These are phyloP conservation scores for Cetraspora pellucida DNA, from an alignment of 192 early-diverging fungal genomes.

Conservation along the genomic window DNA sequence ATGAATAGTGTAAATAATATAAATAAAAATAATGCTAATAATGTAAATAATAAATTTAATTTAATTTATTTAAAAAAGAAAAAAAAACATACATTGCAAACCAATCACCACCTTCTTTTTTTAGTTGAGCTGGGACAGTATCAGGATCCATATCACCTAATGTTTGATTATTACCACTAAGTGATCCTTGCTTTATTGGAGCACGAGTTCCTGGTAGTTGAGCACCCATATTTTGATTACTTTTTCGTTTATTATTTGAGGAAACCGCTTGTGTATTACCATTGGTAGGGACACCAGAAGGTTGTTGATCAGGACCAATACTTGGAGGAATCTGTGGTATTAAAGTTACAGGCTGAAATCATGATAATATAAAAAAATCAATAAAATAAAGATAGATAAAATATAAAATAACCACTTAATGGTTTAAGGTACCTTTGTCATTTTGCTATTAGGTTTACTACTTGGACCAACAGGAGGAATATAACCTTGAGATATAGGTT, in stretches of 20 bases:
- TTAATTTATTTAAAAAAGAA: background rate
- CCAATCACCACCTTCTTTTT: constrained; percentile 86
- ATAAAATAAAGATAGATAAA: background rate
- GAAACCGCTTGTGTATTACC: constrained; percentile 24
- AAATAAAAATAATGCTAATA: too few species aligned
- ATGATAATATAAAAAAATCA: too few species aligned
- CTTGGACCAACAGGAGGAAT: background rate
- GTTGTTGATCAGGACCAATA: constrained; percentile 30
- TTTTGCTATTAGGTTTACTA: constrained; percentile 24
- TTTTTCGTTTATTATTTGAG: constrained; percentile 24
- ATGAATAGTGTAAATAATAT: too few species aligned
- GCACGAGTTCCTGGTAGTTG: constrained; percentile 28
- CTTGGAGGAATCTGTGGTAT: constrained; percentile 21
- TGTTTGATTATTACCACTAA: constrained; percentile 28
- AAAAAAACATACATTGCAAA: constrained; percentile 69
- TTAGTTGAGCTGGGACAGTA: constrained; percentile 69
- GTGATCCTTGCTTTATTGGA: constrained; percentile 37
- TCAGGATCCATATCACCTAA: constrained; percentile 81
- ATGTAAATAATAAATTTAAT: too few species aligned
- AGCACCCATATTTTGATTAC: constrained; percentile 22
- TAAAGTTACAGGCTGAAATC: background rate
- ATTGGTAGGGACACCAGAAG: constrained; percentile 26
- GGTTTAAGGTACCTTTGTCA: constrained; percentile 26
- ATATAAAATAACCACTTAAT: background rate
- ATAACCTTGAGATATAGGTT: constrained; percentile 6